Percentiles rank a stretch among this genome's conserved stretches.
Evolutionary conservation across 192 early-diverging fungal genomes (phyloP).

Genomic region (Linderina pennispora): DNA sequence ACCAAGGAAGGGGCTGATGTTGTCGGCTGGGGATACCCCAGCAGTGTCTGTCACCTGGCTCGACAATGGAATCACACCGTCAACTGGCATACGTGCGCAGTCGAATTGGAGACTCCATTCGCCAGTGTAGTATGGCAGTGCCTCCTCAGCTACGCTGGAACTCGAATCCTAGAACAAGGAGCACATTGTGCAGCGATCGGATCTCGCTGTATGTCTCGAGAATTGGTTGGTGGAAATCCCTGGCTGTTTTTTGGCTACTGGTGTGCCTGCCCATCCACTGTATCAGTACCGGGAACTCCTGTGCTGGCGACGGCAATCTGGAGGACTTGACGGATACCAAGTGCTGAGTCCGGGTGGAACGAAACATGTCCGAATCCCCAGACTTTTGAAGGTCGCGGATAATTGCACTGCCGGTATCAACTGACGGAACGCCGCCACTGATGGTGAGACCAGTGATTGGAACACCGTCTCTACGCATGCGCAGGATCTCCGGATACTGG

Average conservation of each 20-base stretch:
- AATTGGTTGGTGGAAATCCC: conserved; percentile 83
- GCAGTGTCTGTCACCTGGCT: no score
- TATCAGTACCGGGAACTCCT: conserved; percentile 72
- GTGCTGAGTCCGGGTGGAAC: conserved; percentile 78
- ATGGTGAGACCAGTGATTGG: conserved; percentile 83
- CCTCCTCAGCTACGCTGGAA: conserved; percentile 83
- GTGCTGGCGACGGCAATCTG: conserved; percentile 74
- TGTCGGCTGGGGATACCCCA: no score
- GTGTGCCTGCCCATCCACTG: conserved; percentile 91
- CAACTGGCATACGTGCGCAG: conserved; percentile 90
- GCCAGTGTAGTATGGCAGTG: conserved; percentile 87
- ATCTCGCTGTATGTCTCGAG: conserved; percentile 69
- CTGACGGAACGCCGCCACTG: conserved; percentile 77
- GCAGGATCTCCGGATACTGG: conserved; percentile 71
- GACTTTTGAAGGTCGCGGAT: conserved; percentile 62
- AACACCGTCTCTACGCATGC: conserved; percentile 76
- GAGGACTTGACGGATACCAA: conserved; percentile 72
- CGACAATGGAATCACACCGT: conserved; percentile 92
- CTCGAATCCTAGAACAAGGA: conserved; percentile 87
- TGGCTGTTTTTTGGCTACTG: conserved; percentile 87
- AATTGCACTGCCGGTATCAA: conserved; percentile 75
- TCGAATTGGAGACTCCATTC: conserved; percentile 80
- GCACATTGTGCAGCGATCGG: conserved; percentile 71
- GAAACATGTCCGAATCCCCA: conserved; percentile 72
- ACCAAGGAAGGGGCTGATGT: no score